Evolutionary conservation across 768 basidiomycete genomes (phyloP), one percentile per base, ranked within the genome.

Genomic region (Mycena olivaceomarginata): DNA sequence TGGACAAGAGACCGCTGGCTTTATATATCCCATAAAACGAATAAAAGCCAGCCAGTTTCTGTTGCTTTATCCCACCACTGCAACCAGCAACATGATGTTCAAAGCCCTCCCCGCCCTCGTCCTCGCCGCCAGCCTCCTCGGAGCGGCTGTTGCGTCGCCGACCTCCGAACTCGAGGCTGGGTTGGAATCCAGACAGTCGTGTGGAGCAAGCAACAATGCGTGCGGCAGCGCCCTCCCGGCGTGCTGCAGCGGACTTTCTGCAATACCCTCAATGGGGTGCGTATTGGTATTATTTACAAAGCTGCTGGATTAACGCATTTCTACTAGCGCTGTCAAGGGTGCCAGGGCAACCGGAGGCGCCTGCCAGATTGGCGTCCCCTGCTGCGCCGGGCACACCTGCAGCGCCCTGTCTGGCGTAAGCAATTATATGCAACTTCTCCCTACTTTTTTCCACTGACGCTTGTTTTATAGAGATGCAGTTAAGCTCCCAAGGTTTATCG

Each of bases 21-120:
- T n/a, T 31, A 31, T 31, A 31, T 31, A 31, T 31, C 4, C 31
- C 31, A 31, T 31, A 4, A 31, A 31, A 31, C 2, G 20, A 20
- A 56, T 56, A 56, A 56, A 56, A 56, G 53, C 53, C 53, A 56
- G 53, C n/a, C 53, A 56, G n/a, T 56, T 56, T 51, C 48, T 51
- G 48, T 13, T 51, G 16, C 48, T 51, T 31, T 31, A 51, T 51
- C 53, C n/a, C 20, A 56, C n/a, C 53, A 56, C 53, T 10, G 25
- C 20, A 56, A 56, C 53, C 53, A 56, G 9, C n/a, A 56, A n/a
- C 5, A 56, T 56, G 53, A 56, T 56, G n/a, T 56, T 56, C 53
- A 56, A 56, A 56, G 53, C 53, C 53, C 53, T 56, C 53, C 22
- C 53, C 53, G 53, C 53, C 22, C 22, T 56, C 53, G 20, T 22